phyloP scores from a whole-genome alignment of 2,329 filamentous ascomycete genomes.

The Monilinia polystroma region DNA sequence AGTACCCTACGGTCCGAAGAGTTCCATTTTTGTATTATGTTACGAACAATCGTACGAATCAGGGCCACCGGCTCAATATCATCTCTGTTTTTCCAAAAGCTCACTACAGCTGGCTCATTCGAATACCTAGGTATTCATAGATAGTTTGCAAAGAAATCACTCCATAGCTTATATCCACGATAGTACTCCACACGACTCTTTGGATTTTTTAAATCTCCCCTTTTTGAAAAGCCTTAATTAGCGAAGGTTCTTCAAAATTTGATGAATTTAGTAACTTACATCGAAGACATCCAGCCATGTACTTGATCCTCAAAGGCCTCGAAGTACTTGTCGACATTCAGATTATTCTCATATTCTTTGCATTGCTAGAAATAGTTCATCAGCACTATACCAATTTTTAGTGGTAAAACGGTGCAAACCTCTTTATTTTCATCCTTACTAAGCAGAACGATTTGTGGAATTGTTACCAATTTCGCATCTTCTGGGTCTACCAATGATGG shows the following conservation, averaged over 20 bases:
- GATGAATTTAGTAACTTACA: slow-evolving; percentile 39
- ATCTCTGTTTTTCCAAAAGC: too few species aligned
- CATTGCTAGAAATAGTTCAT: slow-evolving; percentile 42
- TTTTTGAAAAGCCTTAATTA: neutral
- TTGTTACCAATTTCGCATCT: slow-evolving; percentile 58
- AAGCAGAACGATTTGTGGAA: slow-evolving; percentile 61
- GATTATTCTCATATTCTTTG: slow-evolving; percentile 42
- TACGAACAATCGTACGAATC: too few species aligned
- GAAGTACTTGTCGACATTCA: slow-evolving; percentile 51
- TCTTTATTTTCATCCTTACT: slow-evolving; percentile 58
- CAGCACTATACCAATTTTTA: slow-evolving; percentile 45
- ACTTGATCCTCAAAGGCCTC: slow-evolving; percentile 67
- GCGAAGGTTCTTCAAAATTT: neutral
- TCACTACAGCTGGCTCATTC: neutral
- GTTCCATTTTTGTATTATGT: too few species aligned
- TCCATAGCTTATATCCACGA: slow-evolving; percentile 22
- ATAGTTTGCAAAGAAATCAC: slow-evolving; percentile 10
- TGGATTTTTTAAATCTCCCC: slow-evolving; percentile 12
- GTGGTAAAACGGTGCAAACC: slow-evolving; percentile 32
- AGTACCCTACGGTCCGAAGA: too few species aligned
- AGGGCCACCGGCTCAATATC: too few species aligned
- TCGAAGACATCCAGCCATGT: slow-evolving; percentile 74
- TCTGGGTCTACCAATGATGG: slow-evolving; percentile 61
- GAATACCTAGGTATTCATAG: neutral
- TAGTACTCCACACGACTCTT: slow-evolving; percentile 19